Evolutionary conservation across 2,329 filamentous ascomycete genomes (phyloP), one percentile per base, ranked within the genome.

Genomic region (Aspergillus carbonarius): DNA sequence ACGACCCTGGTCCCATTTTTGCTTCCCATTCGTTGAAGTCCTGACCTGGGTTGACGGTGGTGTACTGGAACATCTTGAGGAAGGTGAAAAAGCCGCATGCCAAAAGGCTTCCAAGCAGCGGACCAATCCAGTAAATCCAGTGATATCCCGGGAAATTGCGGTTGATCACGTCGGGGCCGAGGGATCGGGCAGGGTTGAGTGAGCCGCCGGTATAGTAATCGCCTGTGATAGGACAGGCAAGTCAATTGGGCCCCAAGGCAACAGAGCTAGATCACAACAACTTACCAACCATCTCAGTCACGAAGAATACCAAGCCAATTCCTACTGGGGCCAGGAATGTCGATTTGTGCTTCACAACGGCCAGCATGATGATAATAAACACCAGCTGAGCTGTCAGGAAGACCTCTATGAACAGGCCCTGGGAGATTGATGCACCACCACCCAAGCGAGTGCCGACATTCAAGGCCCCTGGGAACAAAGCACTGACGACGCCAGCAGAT

Each of bases 291-390:
- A 85, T 61, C 58, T 85, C 80, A 0, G 78, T 77, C 44, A 91
- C 82, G 71, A 92, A 91, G 54, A 92, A 81, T 0, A 88, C 80
- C 2, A 91, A 74, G 1, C 90, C 90, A 64, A 92, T 90, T 12
- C 87, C 88, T 3, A 92, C 76, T 0, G 89, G 89, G 0, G 89
- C 89, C 1, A 91, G 75, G 68, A 82, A 90, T 0, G 89, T 92
- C 2, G 85, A 85, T 46, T 87, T 86, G 72, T 91, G 88, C 75
- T 92, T 91, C 70, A 91, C 88, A 4, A 85, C 84, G 0, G 88
- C 88, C 46, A 91, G 79, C 83, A 91, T 88, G 71, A 87, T 84
- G 30, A 89, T 84, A 2, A 86, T 83, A 54, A 89, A 78, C 7
- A 88, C 82, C 9, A 90, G 78, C 68, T 88, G 81, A 0, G 84